Percentiles rank a stretch among this genome's conserved stretches.
Evolutionary conservation across 495 filamentous ascomycete species (phyloP).

Genomic region (Articulospora tetracladia): DNA sequence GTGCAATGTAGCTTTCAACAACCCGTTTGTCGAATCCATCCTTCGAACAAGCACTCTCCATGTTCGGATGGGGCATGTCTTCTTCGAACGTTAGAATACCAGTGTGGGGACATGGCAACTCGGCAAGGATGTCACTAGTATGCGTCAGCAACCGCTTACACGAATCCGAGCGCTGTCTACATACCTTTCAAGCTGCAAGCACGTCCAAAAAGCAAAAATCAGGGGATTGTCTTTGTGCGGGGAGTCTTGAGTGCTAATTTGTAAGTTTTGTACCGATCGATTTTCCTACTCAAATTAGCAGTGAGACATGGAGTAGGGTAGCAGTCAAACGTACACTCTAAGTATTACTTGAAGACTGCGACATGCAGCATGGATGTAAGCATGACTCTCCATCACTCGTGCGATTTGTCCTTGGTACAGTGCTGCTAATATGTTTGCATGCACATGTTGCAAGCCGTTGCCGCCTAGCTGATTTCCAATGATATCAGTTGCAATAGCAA

Average conservation of each 20-base stretch:
- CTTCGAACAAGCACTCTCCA: conserved; percentile 33
- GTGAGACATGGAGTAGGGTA: neutral
- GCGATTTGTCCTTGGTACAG: conserved; percentile 86
- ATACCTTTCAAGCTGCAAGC: conserved; percentile 88
- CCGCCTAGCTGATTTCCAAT: conserved; percentile 75
- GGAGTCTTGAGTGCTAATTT: neutral
- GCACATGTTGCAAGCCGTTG: conserved; percentile 74
- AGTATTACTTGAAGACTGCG: conserved; percentile 72
- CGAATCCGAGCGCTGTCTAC: conserved; percentile 4
- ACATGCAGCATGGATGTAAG: conserved; percentile 78
- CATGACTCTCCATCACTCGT: conserved; percentile 84
- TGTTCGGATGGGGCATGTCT: conserved; percentile 60
- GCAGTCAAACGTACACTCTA: conserved; percentile 58
- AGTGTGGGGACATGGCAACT: conserved; percentile 78
- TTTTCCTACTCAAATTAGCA: conserved; percentile 27
- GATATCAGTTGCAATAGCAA: conserved; percentile 82
- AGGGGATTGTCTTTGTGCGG: conserved; percentile 48
- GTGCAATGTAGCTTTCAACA: conserved; percentile 78
- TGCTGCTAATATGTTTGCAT: conserved; percentile 81
- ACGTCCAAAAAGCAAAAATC: conserved; percentile 88
- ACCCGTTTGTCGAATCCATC: conserved; percentile 46
- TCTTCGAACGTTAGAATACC: conserved; percentile 70
- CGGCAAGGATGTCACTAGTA: conserved; percentile 82
- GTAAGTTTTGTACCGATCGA: conserved; percentile 29
- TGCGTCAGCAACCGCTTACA: conserved; percentile 2